Percentiles rank a stretch among this genome's conserved stretches.
phyloP scores from a whole-genome alignment of 257 asterid species.

The Asclepias syriaca region DNA sequence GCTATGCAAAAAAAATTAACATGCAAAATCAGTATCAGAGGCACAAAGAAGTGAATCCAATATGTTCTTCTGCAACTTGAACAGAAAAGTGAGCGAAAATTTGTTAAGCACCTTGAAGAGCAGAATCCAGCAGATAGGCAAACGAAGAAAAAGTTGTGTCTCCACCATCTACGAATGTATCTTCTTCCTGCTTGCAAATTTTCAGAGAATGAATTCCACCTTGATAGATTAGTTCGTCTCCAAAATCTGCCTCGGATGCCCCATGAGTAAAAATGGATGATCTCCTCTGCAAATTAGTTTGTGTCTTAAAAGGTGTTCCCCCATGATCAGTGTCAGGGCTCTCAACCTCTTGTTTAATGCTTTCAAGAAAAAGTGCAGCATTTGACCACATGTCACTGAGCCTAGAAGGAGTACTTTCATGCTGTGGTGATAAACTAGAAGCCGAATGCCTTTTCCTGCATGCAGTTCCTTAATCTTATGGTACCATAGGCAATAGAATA shows the following conservation, averaged over 20 bases:
- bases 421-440: conserved; percentile 65
- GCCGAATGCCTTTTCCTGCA: conserved; percentile 66
- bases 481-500: conserved; percentile 5
- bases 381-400: conserved; percentile 49
- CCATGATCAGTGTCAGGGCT: conserved; percentile 41
- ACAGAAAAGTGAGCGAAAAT: neutral
- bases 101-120: conserved; percentile 65
- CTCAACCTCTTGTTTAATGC: conserved; percentile 75
- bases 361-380: conserved; percentile 84
- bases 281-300: conserved; percentile 50
- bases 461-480: conserved; percentile 10
- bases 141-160: conserved; percentile 67
- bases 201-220: conserved; percentile 64
- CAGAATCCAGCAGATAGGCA: conserved; percentile 89
- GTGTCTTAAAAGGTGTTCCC: conserved; percentile 37
- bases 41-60: neutral
- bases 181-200: conserved; percentile 75
- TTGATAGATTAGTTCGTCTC: conserved; percentile 30
- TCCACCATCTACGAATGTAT: conserved; percentile 44
- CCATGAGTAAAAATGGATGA: conserved; percentile 39
- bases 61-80: neutral
- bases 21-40: neutral
- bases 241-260: conserved; percentile 30
- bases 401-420: conserved; percentile 57
- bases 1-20: neutral